phyloP scores from a whole-genome alignment of 305 asterid genomes.

The Fraxinus greggii region DNA sequence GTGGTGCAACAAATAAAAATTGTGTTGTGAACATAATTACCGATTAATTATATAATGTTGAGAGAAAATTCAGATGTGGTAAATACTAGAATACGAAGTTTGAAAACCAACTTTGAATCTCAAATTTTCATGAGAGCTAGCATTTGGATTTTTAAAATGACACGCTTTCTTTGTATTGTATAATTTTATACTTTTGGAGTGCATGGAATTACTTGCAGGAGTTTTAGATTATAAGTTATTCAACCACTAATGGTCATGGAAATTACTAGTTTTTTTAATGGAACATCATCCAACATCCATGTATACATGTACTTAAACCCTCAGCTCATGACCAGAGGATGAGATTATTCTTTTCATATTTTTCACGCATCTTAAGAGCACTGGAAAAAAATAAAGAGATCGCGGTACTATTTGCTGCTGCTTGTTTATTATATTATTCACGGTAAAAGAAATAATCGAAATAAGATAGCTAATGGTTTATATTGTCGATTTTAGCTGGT shows the following conservation, averaged over 20 bases:
- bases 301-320: no score
- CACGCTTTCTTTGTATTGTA: background rate
- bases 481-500: conserved; percentile 3
- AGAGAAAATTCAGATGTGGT: no score
- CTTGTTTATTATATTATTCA: background rate
- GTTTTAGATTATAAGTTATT: no score
- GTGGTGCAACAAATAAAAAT: no score
- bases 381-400: background rate
- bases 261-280: background rate
- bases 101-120: no score
- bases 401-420: background rate
- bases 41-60: no score
- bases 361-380: background rate
- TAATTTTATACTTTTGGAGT: background rate
- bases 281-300: background rate
- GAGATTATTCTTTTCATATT: background rate
- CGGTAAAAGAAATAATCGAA: background rate
- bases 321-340: no score
- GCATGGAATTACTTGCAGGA: background rate
- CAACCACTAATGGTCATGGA: background rate
- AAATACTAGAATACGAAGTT: no score
- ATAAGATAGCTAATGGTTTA: background rate
- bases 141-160: background rate
- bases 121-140: background rate
- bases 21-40: no score